These are phyloP conservation scores for Penstemon newberryi DNA, from an alignment of 257 asterid genomes.

Conservation along the genomic window DNA sequence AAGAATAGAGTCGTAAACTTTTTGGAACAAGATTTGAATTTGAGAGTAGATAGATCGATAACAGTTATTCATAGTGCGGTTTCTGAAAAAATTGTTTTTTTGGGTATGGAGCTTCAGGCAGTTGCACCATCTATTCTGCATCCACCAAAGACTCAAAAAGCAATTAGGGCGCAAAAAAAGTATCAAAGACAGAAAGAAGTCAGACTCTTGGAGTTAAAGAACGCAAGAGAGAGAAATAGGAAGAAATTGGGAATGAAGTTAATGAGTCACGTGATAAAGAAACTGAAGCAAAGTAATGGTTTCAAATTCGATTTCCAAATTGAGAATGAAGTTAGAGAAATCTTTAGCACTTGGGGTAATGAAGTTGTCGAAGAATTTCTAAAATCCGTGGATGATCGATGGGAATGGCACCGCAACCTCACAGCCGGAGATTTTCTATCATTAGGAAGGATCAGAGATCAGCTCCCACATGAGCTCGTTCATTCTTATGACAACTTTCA, in stretches of 20 bases:
- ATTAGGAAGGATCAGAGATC: slow-evolving; percentile 67
- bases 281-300: slow-evolving; percentile 54
- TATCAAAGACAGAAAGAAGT: slow-evolving; percentile 86
- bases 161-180: slow-evolving; percentile 83
- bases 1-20: slow-evolving; percentile 50
- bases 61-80: slow-evolving; percentile 83
- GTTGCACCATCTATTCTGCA: slow-evolving; percentile 80
- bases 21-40: slow-evolving; percentile 52
- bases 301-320: slow-evolving; percentile 55
- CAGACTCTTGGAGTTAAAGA: slow-evolving; percentile 64
- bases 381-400: slow-evolving; percentile 63
- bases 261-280: slow-evolving; percentile 59
- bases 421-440: slow-evolving; percentile 80
- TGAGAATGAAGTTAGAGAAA: slow-evolving; percentile 59
- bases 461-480: slow-evolving; percentile 74
- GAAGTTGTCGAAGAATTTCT: slow-evolving; percentile 65
- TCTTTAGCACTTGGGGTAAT: slow-evolving; percentile 75
- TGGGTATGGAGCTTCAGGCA: slow-evolving; percentile 96
- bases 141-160: slow-evolving; percentile 72
- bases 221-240: slow-evolving; percentile 77
- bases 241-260: slow-evolving; percentile 78
- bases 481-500: slow-evolving; percentile 74
- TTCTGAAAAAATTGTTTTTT: slow-evolving; percentile 78
- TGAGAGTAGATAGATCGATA: slow-evolving; percentile 52
- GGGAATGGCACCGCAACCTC: slow-evolving; percentile 79